These are phyloP conservation scores for Russula vinacea DNA, from an alignment of 768 basidiomycete genomes.

Conservation along the genomic window DNA sequence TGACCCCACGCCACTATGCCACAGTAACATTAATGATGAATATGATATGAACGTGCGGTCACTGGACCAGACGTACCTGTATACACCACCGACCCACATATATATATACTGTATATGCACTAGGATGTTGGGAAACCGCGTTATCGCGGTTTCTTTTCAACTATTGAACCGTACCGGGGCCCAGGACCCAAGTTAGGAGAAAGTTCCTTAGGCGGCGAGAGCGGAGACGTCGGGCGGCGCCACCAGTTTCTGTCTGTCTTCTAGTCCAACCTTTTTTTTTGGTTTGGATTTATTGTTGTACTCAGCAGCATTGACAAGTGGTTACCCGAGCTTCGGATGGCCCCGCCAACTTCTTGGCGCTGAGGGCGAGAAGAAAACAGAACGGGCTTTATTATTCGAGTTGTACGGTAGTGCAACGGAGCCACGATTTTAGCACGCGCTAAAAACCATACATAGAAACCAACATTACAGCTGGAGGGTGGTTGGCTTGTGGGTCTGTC, in stretches of 20 bases:
- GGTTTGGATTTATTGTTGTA: neutral
- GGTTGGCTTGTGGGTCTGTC: neutral
- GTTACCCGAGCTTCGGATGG: neutral
- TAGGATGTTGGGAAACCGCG: neutral
- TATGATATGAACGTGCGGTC: neutral
- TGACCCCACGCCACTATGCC: constrained; percentile 11
- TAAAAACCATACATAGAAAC: too few relatives aligned
- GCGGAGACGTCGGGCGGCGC: constrained; percentile 6
- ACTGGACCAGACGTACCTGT: neutral
- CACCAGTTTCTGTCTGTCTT: neutral
- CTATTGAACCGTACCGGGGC: neutral
- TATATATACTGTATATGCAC: neutral
- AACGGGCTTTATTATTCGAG: neutral
- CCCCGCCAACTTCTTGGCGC: too few relatives aligned
- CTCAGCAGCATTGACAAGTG: constrained; percentile 1
- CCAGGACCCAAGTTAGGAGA: neutral
- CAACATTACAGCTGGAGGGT: too few relatives aligned
- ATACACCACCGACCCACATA: neutral
- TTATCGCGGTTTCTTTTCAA: neutral
- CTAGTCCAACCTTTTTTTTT: neutral
- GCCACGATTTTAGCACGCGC: neutral
- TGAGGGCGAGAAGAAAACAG: neutral
- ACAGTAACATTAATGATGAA: neutral
- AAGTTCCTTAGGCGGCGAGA: neutral
- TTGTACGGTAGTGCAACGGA: neutral